Evolutionary conservation across 1,139 yeast genomes (phyloP).

Genomic region (Magnusiomyces sp.): DNA sequence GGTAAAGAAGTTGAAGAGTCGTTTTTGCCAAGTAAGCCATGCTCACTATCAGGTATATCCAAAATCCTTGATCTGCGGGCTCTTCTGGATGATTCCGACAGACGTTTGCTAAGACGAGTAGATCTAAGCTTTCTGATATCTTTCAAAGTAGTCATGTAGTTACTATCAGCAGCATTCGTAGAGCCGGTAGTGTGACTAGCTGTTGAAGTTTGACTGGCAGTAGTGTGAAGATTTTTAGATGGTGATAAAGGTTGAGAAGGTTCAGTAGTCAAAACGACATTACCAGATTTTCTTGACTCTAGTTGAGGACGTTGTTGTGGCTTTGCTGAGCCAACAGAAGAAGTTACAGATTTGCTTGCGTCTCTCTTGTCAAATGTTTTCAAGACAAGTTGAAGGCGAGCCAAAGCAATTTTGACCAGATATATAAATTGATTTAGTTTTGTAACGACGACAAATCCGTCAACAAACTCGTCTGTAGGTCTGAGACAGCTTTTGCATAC

Average conservation of each 20-base stretch:
- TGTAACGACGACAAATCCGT: conserved; percentile 53
- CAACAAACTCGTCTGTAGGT: conserved; percentile 39
- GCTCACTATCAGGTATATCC: conserved; percentile 36
- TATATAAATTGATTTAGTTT: conserved; percentile 67
- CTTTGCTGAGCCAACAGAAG: conserved; percentile 8
- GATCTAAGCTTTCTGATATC: conserved; percentile 76
- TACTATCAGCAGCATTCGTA: conserved; percentile 34
- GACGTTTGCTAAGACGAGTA: conserved; percentile 58
- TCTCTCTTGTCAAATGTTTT: conserved; percentile 33
- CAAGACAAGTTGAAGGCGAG: conserved; percentile 68
- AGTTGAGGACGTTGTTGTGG: neutral
- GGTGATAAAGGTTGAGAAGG: neutral
- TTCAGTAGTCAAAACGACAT: neutral
- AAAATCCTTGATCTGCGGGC: conserved; percentile 49
- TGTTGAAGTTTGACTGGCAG: conserved; percentile 8
- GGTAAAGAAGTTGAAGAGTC: conserved; percentile 18
- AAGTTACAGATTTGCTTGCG: conserved; percentile 17
- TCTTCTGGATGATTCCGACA: conserved; percentile 50
- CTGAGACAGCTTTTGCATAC: conserved; percentile 51
- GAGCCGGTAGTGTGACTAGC: no score
- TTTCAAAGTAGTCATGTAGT: conserved; percentile 57
- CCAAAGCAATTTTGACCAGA: conserved; percentile 73
- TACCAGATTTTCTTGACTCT: neutral
- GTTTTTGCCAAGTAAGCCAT: conserved; percentile 22
- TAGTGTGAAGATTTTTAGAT: neutral